Evolutionary conservation across 768 basidiomycete genomes (phyloP).

Genomic region (Agaricus subrufescens): DNA sequence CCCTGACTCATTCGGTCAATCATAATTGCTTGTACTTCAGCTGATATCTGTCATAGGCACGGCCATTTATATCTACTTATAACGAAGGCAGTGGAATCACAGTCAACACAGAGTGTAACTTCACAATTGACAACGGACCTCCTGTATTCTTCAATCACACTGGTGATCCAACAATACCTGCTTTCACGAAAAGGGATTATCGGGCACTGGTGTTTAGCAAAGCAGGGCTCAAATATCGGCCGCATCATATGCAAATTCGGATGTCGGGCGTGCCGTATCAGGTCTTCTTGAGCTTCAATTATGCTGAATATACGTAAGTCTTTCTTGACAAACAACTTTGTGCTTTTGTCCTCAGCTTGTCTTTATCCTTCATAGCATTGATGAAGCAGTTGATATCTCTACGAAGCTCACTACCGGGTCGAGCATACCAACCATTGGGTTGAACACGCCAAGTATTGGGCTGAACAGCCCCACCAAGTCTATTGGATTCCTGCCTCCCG

Average conservation of each 20-base stretch:
- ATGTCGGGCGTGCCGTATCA: slow-evolving; percentile 8
- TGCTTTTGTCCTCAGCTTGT: neutral
- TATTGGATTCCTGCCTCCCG: neutral
- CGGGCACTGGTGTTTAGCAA: slow-evolving; percentile 15
- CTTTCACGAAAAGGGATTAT: slow-evolving; percentile 11
- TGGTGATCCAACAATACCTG: slow-evolving; percentile 10
- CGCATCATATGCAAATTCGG: slow-evolving; percentile 9
- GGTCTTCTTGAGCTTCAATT: slow-evolving; percentile 13
- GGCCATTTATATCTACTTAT: slow-evolving; percentile 34
- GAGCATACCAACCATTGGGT: too few species aligned
- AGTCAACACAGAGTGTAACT: slow-evolving; percentile 19
- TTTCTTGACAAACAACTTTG: neutral
- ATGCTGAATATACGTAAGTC: slow-evolving; percentile 15
- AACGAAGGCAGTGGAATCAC: slow-evolving; percentile 17
- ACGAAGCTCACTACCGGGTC: too few species aligned
- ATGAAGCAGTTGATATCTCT: neutral
- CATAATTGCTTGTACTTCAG: neutral
- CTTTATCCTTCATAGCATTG: neutral
- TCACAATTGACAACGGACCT: slow-evolving; percentile 16
- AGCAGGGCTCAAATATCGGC: slow-evolving; percentile 10
- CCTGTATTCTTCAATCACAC: slow-evolving; percentile 15
- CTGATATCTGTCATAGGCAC: slow-evolving; percentile 20
- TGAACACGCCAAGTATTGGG: too few species aligned
- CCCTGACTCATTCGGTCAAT: neutral
- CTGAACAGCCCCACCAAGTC: too few species aligned